phyloP scores from a whole-genome alignment of 2,329 filamentous ascomycete species.

The Fusarium drepaniforme region DNA sequence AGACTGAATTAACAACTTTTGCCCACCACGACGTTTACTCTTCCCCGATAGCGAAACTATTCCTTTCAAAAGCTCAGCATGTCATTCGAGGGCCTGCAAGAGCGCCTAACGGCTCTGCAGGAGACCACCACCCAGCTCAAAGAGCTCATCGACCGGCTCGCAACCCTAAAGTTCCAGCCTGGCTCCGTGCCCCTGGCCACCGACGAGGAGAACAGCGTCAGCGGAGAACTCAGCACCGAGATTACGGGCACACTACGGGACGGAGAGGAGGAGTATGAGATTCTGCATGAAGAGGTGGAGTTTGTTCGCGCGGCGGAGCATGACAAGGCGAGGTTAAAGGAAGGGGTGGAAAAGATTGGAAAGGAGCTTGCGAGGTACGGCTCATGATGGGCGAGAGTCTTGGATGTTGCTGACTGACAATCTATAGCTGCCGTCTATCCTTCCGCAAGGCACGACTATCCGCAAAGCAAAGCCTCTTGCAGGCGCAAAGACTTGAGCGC shows the following conservation, averaged over 20 bases:
- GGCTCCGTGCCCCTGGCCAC: constrained; percentile 66
- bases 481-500: constrained; percentile 81
- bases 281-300: constrained; percentile 81
- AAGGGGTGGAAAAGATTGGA: constrained; percentile 74
- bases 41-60: too few relatives aligned
- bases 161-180: constrained; percentile 68
- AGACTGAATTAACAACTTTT: constrained; percentile 9
- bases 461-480: constrained; percentile 80
- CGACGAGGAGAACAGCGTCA: constrained; percentile 64
- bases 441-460: constrained; percentile 87
- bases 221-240: constrained; percentile 81
- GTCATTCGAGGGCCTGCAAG: constrained; percentile 71
- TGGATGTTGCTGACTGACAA: constrained; percentile 6
- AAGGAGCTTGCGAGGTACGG: constrained; percentile 78
- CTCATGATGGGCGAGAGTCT: neutral
- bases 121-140: constrained; percentile 70
- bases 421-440: constrained; percentile 65
- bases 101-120: constrained; percentile 70
- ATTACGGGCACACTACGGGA: constrained; percentile 84
- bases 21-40: neutral
- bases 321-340: constrained; percentile 74
- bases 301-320: constrained; percentile 70
- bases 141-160: constrained; percentile 70
- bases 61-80: constrained; percentile 47
- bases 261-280: constrained; percentile 85